Conservation (phyloP, 1,139 yeast genomes). For the Scheffersomyces insectosa region DNA sequence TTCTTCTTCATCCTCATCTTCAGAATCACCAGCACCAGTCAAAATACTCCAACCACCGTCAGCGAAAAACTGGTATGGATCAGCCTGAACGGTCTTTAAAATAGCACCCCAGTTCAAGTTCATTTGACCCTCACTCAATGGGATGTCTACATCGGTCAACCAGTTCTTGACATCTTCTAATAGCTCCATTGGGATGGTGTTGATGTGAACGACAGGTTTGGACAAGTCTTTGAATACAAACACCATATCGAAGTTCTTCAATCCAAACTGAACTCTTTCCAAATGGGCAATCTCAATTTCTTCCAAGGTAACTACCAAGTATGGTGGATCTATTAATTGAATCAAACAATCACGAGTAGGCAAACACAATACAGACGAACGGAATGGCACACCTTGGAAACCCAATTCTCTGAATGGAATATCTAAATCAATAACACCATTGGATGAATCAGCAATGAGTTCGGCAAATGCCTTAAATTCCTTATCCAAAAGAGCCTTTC, state of each 20-base stretch:
- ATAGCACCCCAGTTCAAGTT: conserved; percentile 95
- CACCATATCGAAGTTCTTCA: conserved; percentile 93
- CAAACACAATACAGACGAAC: conserved; percentile 92
- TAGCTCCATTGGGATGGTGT: conserved; percentile 91
- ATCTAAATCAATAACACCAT: conserved; percentile 82
- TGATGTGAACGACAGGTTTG: conserved; percentile 86
- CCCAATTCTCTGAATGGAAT: conserved; percentile 96
- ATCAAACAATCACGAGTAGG: conserved; percentile 97
- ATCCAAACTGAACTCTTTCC: conserved; percentile 96
- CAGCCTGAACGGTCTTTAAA: conserved; percentile 90
- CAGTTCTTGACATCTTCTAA: conserved; percentile 93
- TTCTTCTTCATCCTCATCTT: conserved; percentile 60
- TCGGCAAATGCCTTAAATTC: conserved; percentile 92
- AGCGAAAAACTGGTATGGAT: conserved; percentile 89
- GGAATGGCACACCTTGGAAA: conserved; percentile 95
- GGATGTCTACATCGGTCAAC: conserved; percentile 95
- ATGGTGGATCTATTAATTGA: conserved; percentile 93
- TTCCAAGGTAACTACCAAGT: conserved; percentile 83
- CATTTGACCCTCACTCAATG: conserved; percentile 91
- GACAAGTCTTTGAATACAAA: conserved; percentile 90
- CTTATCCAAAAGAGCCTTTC: conserved; percentile 86
- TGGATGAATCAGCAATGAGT: conserved; percentile 82
- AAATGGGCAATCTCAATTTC: conserved; percentile 94
- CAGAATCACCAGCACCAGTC: conserved; percentile 68
- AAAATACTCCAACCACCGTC: conserved; percentile 98